Evolutionary conservation across 164 flowering plant genomes (phyloP).

Genomic region (Liquidambar formosana): DNA sequence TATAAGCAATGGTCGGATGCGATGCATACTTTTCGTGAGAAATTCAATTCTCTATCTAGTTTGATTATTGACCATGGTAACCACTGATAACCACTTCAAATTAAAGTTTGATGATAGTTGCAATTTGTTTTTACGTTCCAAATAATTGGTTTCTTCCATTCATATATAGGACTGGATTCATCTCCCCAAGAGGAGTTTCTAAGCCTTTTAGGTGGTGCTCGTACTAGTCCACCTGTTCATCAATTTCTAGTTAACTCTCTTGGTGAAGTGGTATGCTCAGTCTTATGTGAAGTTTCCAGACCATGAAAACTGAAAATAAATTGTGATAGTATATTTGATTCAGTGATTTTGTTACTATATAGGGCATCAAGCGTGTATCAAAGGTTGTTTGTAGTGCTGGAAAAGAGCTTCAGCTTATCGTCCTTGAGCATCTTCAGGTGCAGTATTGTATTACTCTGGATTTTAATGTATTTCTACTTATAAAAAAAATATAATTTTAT

Average conservation of each 20-base stretch:
- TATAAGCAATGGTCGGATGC: conserved; percentile 92
- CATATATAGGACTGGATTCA: conserved; percentile 70
- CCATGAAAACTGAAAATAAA: background rate
- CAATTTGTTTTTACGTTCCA: conserved; percentile 4
- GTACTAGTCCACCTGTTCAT: conserved; percentile 88
- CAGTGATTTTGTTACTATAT: conserved; percentile 5
- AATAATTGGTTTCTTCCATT: conserved; percentile 12
- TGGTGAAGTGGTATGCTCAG: conserved; percentile 74
- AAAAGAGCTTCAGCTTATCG: conserved; percentile 80
- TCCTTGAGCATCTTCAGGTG: conserved; percentile 92
- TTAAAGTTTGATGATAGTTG: background rate
- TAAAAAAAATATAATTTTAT: background rate
- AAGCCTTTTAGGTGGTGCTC: conserved; percentile 90
- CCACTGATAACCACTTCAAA: conserved; percentile 2
- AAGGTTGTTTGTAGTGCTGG: conserved; percentile 77
- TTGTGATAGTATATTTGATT: background rate
- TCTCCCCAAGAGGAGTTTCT: conserved; percentile 90
- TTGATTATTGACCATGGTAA: conserved; percentile 85
- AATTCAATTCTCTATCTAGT: conserved; percentile 66
- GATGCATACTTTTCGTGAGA: conserved; percentile 77
- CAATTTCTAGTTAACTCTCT: conserved; percentile 92
- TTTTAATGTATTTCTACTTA: background rate
- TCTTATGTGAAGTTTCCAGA: conserved; percentile 7
- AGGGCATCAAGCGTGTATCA: conserved; percentile 86
- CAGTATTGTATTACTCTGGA: background rate